These are phyloP conservation scores for Protostelium mycophagum DNA, from an alignment of 78 protist genomes.

Conservation along the genomic window DNA sequence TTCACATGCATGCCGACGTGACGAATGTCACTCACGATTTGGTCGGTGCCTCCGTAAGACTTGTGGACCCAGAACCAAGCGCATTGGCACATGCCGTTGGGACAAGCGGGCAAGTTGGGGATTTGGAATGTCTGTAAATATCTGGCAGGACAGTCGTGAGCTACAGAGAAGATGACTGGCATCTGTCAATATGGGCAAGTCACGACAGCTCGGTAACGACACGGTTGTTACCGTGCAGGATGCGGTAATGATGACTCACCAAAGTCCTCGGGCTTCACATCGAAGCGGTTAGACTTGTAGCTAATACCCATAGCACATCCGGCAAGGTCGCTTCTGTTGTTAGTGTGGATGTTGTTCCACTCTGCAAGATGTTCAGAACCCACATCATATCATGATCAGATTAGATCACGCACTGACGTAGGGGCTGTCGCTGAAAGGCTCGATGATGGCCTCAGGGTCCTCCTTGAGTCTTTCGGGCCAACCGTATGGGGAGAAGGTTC, in stretches of 20 bases:
- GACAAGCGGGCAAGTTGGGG: neutral
- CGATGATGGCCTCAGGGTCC: neutral
- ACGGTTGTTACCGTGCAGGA: too few species aligned
- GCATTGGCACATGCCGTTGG: neutral
- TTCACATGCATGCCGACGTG: neutral
- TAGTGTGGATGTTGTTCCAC: neutral
- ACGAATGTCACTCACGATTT: neutral
- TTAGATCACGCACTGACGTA: neutral
- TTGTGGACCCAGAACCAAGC: neutral
- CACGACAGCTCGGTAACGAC: too few species aligned
- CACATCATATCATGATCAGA: neutral
- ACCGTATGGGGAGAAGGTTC: neutral
- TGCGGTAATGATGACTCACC: neutral
- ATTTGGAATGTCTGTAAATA: neutral
- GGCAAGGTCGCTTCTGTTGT: conserved; percentile 2
- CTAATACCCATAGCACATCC: neutral
- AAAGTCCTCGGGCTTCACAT: neutral
- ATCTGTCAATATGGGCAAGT: too few species aligned
- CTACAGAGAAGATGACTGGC: neutral
- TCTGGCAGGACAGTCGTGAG: neutral
- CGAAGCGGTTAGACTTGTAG: neutral
- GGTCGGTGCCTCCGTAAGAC: neutral
- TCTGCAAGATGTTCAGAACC: neutral
- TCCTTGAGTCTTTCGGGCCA: neutral
- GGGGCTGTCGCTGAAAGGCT: neutral